These are phyloP conservation scores for Nannochloris sp. DNA, from an alignment of 139 green algal species.

Conservation along the genomic window DNA sequence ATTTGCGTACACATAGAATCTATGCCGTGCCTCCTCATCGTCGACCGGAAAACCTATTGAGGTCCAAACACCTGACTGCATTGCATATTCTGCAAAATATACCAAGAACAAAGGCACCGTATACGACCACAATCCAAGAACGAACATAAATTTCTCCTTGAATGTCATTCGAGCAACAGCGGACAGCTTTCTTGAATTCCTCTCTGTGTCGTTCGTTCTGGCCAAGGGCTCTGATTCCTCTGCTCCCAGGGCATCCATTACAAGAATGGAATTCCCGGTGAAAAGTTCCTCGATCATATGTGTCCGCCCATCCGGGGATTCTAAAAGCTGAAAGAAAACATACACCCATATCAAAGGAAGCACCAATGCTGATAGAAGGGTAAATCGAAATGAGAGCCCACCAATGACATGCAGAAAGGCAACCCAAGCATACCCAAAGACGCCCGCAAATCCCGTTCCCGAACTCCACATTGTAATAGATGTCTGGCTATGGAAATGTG, in stretches of 20 bases:
- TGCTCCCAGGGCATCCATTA: not conserved
- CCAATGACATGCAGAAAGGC: slow-evolving; percentile 24
- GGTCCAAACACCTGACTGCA: slow-evolving; percentile 53
- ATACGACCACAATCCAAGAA: slow-evolving; percentile 40
- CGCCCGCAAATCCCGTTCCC: slow-evolving; percentile 42
- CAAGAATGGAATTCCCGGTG: not conserved
- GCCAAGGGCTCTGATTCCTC: too few species aligned
- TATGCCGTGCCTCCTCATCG: slow-evolving; percentile 20
- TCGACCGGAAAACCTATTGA: slow-evolving; percentile 50
- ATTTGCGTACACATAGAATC: slow-evolving; percentile 45
- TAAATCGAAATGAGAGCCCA: slow-evolving; percentile 26
- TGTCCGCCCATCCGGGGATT: not conserved
- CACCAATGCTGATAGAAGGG: slow-evolving; percentile 29
- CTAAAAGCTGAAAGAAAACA: slow-evolving; percentile 19
- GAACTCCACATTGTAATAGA: slow-evolving; percentile 26
- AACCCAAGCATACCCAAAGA: slow-evolving; percentile 53
- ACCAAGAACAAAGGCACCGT: slow-evolving; percentile 48
- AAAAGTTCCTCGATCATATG: slow-evolving; percentile 1
- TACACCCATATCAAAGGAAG: slow-evolving; percentile 9
- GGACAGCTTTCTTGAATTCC: not conserved
- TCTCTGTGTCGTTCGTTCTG: not conserved
- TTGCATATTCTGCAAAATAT: slow-evolving; percentile 54
- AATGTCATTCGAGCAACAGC: slow-evolving; percentile 14
- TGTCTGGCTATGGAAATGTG: slow-evolving; percentile 15
- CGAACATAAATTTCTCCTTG: slow-evolving; percentile 13